A percentile compares a stretch with the other conserved stretches of the same genome.
phyloP scores from a whole-genome alignment of 352 stramenopile genomes.

The Phytophthora fragariae region DNA sequence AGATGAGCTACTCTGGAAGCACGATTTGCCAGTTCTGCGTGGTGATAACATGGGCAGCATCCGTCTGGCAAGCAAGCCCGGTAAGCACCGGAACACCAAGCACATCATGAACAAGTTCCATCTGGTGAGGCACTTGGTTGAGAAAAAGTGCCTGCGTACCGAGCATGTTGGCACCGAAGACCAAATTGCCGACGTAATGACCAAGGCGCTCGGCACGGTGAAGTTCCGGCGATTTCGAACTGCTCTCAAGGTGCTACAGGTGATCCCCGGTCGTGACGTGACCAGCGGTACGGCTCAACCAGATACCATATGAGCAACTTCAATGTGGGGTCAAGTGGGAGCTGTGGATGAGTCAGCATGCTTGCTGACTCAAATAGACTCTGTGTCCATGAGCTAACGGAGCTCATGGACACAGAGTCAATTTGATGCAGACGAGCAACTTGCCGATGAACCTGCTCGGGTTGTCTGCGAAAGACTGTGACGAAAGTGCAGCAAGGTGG shows the following conservation, averaged over 20 bases:
- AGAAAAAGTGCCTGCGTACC: background rate
- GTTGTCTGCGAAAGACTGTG: background rate
- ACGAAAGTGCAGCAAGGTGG: background rate
- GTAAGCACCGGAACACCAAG: background rate
- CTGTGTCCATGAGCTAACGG: too few relatives aligned
- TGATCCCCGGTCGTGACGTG: background rate
- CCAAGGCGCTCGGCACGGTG: background rate
- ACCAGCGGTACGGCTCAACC: background rate
- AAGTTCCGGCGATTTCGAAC: background rate
- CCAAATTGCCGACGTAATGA: background rate
- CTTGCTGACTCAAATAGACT: too few relatives aligned
- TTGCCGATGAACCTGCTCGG: background rate
- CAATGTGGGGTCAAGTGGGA: background rate
- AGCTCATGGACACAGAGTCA: background rate
- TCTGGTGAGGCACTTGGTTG: background rate
- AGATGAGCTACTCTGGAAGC: background rate
- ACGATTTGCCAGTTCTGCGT: background rate
- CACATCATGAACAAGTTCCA: background rate
- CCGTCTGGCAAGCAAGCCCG: background rate
- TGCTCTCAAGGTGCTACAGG: background rate
- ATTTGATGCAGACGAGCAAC: background rate
- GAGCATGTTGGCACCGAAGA: background rate
- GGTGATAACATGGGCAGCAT: background rate
- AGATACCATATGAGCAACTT: background rate
- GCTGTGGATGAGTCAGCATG: background rate